Evolutionary conservation across 106 monocot genomes (phyloP), one percentile per base, ranked within the genome.

Genomic region (Dendrobium officinale): DNA sequence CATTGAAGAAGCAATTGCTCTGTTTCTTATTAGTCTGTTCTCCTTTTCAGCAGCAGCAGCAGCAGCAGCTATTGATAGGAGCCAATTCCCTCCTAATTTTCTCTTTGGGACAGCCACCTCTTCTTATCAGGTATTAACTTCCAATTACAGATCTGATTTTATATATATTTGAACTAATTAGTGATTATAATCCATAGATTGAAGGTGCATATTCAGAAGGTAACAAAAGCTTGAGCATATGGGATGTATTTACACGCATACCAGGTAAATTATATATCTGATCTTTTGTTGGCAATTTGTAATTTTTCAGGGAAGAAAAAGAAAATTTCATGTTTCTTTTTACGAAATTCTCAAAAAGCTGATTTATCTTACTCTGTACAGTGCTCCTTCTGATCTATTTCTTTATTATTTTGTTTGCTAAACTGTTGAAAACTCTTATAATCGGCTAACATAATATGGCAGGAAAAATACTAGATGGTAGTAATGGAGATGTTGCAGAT

Each of bases 181-280:
- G 1, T 37, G 37, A 37, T 37, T 3, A 37, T 37, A 37, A 37
- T 37, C 37, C 37, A 37, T 64, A 87, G 87, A 82, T 87, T 9
- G 87, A 87, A 82, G 87, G 87, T 58, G 87, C 81, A 43, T 84
- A 82, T 70, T 58, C 75, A 27, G 82, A 87, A 72, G 84, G 79
- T 68, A 85, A 87, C 78, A 87, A 79, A 81, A 64, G 82, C 48
- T 64, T 81, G 11, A 87, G 87, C 84, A 87, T 85, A 70, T 87
- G 87, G 87, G 87, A 87, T 56, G 56, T 79, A 1, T 82, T 82
- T 73, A 72, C 76, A 16, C 87, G 82, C 24, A 22, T 79, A 19
- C 84, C 84, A 66, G 87, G 87, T 87, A 75, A 74, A 6, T 31
- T 55, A 44, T 22, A 4, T 37, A 37, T 37, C 37, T 37, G 37